Evolutionary conservation across 2,329 filamentous ascomycete genomes (phyloP).

Genomic region (Fonsecaea pedrosoi): DNA sequence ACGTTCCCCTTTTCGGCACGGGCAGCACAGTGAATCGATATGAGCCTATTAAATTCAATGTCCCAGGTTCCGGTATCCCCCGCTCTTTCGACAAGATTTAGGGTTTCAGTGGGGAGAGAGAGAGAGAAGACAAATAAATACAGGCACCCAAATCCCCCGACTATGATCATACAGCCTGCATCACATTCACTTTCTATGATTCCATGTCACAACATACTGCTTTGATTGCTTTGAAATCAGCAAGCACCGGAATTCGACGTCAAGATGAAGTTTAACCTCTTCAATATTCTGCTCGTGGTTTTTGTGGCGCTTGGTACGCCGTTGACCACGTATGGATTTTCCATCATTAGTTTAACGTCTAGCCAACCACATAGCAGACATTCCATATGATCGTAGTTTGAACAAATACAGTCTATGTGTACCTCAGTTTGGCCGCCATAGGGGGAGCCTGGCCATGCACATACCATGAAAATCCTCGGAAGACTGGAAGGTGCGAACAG

Average conservation of each 20-base stretch:
- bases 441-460: constrained; percentile 49
- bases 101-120: too few species aligned
- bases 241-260: background rate
- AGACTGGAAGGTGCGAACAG: constrained; percentile 55
- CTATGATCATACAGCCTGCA: too few species aligned
- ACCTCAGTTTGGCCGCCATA: constrained; percentile 49
- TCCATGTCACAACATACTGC: too few species aligned
- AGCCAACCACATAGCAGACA: constrained; percentile 46
- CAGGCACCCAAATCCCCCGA: too few species aligned
- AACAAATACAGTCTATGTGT: constrained; percentile 45
- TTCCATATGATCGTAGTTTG: background rate
- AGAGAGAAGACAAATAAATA: too few species aligned
- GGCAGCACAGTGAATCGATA: too few species aligned
- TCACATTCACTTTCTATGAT: too few species aligned
- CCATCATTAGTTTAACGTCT: constrained; percentile 52
- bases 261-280: constrained; percentile 40
- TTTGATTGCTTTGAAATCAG: too few species aligned
- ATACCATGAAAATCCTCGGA: constrained; percentile 53
- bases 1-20: too few species aligned
- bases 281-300: constrained; percentile 45
- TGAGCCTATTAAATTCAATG: too few species aligned
- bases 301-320: constrained; percentile 47
- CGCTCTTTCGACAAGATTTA: too few species aligned
- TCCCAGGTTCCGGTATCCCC: too few species aligned
- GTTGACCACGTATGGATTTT: constrained; percentile 45